Evolutionary conservation across 345 rosid species (phyloP), one percentile per base, ranked within the genome.

Genomic region (Salix viminalis): DNA sequence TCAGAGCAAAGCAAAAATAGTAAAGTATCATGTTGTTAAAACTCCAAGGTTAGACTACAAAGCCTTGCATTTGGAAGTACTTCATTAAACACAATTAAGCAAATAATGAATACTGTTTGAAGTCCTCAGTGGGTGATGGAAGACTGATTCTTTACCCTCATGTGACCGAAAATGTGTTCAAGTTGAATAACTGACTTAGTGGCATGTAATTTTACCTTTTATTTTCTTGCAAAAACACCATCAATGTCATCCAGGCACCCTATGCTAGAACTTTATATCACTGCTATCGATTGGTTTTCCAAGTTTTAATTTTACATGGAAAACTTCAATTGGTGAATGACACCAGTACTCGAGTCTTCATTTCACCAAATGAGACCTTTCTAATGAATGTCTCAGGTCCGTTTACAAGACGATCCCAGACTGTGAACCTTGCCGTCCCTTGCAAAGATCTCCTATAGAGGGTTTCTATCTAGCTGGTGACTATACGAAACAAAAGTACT

Each of bases 391-490:
- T 85, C 56, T 66, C 92, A 93, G 98, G 90, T 93, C 99, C 62
- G 99, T 96, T 65, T 93, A 96, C 71, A 96, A 96, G 85, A 93
- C 94, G 1, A 67, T 91, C 36, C 98, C 98, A 72, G 76, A 88
- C 75, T 91, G 97, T 73, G 99, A 96, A 86, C 97, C 98, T 44
- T 91, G 92, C 77, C 96, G 96, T 12, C 99, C 99, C 30, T 75
- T 90, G 71, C 98, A 96, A 79, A 91, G 94, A 87, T 93, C 99
- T 69, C 96, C 96, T 4, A 73, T 96, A 46, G 78, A 91, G 76
- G 97, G 97, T 32, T 96, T 93, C 85, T 96, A 96, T 84, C 79
- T 91, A 80, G 91, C 98, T 54, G 98, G 98, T 71, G 98, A 96
- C 67, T 93, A 93, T 85, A 96, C 99, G 54, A 93, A 93, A 82